Base-by-base conservation (phyloP, 805 yeast species). In the Ogataea salicorniae region DNA sequence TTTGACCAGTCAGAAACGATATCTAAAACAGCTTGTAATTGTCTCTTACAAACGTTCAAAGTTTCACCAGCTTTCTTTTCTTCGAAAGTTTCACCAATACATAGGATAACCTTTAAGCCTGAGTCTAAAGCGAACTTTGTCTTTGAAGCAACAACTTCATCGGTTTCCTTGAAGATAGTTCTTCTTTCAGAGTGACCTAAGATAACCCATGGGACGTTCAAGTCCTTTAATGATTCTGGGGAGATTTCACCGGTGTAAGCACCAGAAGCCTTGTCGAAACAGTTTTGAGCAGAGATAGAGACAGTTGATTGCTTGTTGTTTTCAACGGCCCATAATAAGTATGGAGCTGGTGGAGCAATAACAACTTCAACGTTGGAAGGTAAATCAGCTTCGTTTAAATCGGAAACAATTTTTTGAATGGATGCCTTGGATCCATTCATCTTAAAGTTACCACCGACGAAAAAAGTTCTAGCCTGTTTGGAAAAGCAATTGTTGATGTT, bases 161-260 rank as follows among this genome's bases (percentile, higher is more conserved):
- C 96, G 52, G 85, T 68, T 77, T 94, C 99, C 70, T 83, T 79
- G 79, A 87, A 81, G 69, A 90, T 77, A 60, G 95, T 84, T 79
- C 99, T 88, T 80, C 99, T 91, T 80, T 94, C 99, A 55, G 97
- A 88, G 82, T 94, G 99, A 64, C 99, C 99, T 59, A 94, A 79
- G 66, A 94, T 80, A 55, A 91, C 95, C 97, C 97, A 94, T 55
- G 79, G 80, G 59, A 89, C 94, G 58, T 95, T 95, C 63, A 86
- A 79, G 69, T 94, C 99, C 77, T 87, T 84, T 68, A 92, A 71
- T 73, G 88, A 87, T 52, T 78, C 81, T 46, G 95, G 94, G 44
- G 96, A 84, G 67, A 86, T 81, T 77, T 94, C 99, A 71, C 99
- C 99, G 55, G 99, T 94, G 87, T 68, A 94, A 55, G 99, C 99